Percentiles rank a stretch among this genome's conserved stretches.
These are phyloP conservation scores for Podaxis mareebaensis DNA, from an alignment of 768 basidiomycete species.

Conservation along the genomic window DNA sequence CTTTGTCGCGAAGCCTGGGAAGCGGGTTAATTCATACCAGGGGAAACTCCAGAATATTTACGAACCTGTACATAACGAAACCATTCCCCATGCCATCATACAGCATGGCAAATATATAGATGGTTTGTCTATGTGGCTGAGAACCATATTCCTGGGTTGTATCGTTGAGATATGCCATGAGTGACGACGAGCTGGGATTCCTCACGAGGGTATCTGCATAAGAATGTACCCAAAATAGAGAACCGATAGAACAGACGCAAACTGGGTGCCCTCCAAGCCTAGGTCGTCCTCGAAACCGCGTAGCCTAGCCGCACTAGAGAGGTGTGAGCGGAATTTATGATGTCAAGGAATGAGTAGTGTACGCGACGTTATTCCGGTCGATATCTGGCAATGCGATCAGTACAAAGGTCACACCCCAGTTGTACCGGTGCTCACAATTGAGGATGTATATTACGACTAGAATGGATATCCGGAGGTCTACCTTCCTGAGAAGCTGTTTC, in stretches of 20 bases:
- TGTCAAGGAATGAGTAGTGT: constrained; percentile 19
- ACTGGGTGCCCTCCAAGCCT: constrained; percentile 54
- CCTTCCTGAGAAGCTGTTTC: constrained; percentile 41
- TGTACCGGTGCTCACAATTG: constrained; percentile 33
- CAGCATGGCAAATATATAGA: constrained; percentile 63
- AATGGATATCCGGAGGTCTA: constrained; percentile 53
- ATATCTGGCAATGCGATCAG: constrained; percentile 42
- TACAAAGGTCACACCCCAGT: not conserved
- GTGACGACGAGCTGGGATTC: not conserved
- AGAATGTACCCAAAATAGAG: constrained; percentile 69
- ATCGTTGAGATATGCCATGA: not conserved
- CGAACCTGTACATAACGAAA: constrained; percentile 51
- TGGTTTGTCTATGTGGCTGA: constrained; percentile 62
- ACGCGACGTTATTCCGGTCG: constrained; percentile 73
- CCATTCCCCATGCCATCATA: constrained; percentile 67
- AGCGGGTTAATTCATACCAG: not conserved
- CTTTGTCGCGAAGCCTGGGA: constrained; percentile 43
- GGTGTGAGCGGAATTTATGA: not conserved
- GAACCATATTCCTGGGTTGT: constrained; percentile 62
- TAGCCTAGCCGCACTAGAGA: constrained; percentile 58
- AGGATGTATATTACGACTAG: constrained; percentile 47
- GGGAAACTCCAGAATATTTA: not conserved
- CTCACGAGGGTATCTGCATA: constrained; percentile 73
- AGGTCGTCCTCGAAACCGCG: constrained; percentile 68
- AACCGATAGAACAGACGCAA: constrained; percentile 59